A percentile compares a stretch with the other conserved stretches of the same genome.
Evolutionary conservation across 306 rosid species (phyloP).

Genomic region (Acacia crassicarpa): DNA sequence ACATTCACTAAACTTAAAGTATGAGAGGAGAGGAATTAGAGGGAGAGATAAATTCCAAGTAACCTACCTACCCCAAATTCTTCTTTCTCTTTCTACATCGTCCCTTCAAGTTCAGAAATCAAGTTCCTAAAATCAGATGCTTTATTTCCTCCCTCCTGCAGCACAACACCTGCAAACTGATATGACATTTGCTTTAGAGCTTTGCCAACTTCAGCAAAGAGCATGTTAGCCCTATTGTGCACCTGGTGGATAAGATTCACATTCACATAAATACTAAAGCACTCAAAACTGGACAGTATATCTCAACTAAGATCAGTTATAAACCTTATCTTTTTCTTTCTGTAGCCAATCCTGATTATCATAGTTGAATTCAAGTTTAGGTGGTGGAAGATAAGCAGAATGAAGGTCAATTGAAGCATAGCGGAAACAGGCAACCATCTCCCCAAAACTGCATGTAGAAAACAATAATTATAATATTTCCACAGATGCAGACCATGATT

Average conservation of each 20-base stretch:
- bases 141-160: conserved; percentile 47
- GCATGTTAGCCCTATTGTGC: conserved; percentile 43
- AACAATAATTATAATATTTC: conserved; percentile 13
- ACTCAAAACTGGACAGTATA: conserved; percentile 27
- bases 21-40: not conserved
- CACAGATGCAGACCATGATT: not conserved
- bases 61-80: conserved; percentile 65
- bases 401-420: conserved; percentile 75
- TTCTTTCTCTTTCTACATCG: conserved; percentile 61
- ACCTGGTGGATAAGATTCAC: conserved; percentile 55
- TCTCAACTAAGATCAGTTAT: conserved; percentile 34
- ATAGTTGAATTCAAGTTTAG: conserved; percentile 68
- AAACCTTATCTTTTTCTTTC: conserved; percentile 77
- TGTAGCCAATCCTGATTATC: conserved; percentile 68
- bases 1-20: too few relatives aligned
- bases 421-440: conserved; percentile 88
- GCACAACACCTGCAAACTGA: conserved; percentile 37
- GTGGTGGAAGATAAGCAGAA: conserved; percentile 83
- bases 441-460: conserved; percentile 62
- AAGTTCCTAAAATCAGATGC: conserved; percentile 42
- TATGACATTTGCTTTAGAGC: conserved; percentile 52
- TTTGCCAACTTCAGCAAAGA: conserved; percentile 55
- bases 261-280: conserved; percentile 35
- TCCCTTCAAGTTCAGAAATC: conserved; percentile 54
- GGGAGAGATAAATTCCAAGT: conserved; percentile 14